Evolutionary conservation across 2,329 filamentous ascomycete species (phyloP), one percentile per base, ranked within the genome.

Genomic region (Ophiosphaerella korrae): DNA sequence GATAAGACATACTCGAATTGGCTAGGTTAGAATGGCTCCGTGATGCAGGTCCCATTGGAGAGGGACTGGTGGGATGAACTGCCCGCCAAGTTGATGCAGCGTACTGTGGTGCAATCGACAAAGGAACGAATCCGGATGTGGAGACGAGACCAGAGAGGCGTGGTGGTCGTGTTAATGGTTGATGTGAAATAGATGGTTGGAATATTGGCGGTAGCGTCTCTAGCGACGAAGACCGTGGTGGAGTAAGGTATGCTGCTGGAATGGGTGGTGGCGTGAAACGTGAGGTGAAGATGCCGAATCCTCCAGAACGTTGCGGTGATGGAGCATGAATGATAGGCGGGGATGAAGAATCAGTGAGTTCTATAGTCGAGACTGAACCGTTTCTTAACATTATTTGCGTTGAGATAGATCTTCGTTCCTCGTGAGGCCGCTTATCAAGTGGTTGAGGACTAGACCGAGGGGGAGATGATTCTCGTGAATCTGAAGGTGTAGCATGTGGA

Each of bases 21-120:
- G 55, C 58, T 7, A 63, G 47, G 29, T 67, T 52, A 2, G 62
- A 48, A 16, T 63, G 42, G 5, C 67, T 68, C 13, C 57, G 63
- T 7, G 63, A 64, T 13, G 50, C 45, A 18, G 52, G 48, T 7
- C 55, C 41, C 32, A 64, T 48, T 3, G 60, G 55, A 1, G 59
- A 51, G 12, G 61, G 55, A 5, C 55, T 47, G 3, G 57, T 42
- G 3, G 72, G 71, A 38, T 72, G 67, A 2, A 72, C 50, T 5
- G 70, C 71, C 5, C 64, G 62, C 64, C 64, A 71, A 29, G 65
- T 58, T 2, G 70, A 73, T 18, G 65, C 62, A n/a, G 69, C 61
- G 43, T 64, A 67, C 34, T 65, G 62, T 1, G 62, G 60, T 12
- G 64, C 64, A 37, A 66, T 46, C 3, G 63, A 66, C n/a, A 66